A percentile compares a stretch with the other conserved stretches of the same genome.
Conservation (phyloP, 306 rosid species). For the Lotus japonicus region DNA sequence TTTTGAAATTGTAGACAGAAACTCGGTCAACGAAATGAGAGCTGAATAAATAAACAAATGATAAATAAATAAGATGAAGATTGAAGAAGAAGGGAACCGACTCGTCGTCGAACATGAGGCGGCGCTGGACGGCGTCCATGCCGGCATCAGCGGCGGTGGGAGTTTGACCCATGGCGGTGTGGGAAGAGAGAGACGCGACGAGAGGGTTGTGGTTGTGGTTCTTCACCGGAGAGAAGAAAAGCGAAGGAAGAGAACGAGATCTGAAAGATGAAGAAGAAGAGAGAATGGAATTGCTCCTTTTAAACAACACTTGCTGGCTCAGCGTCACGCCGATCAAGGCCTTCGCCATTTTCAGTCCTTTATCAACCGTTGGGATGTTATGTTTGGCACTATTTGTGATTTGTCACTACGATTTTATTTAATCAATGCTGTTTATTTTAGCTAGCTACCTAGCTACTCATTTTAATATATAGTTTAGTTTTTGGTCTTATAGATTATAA, state of each 20-base stretch:
- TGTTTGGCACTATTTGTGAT: too few species aligned
- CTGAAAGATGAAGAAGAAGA: background rate
- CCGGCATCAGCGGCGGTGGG: slow-evolving; percentile 43
- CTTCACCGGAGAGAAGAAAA: background rate
- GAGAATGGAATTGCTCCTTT: background rate
- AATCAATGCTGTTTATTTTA: too few species aligned
- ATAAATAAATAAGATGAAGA: background rate
- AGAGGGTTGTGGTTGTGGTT: background rate
- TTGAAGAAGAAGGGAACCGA: slow-evolving; percentile 29
- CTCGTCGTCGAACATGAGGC: slow-evolving; percentile 99
- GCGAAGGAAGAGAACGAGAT: slow-evolving; percentile 3
- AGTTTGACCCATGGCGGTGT: slow-evolving; percentile 53
- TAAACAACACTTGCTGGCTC: slow-evolving; percentile 21
- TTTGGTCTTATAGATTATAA: too few species aligned
- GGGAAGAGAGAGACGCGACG: slow-evolving; percentile 27
- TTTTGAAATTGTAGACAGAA: background rate
- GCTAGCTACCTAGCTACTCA: too few species aligned
- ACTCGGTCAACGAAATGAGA: background rate
- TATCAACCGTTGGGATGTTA: background rate
- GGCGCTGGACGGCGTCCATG: slow-evolving; percentile 98
- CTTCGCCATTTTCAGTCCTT: slow-evolving; percentile 18
- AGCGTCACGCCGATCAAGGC: slow-evolving; percentile 15
- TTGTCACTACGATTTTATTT: too few species aligned
- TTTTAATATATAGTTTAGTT: too few species aligned
- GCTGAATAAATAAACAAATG: background rate